Evolutionary conservation across 306 rosid species (phyloP), one percentile per base, ranked within the genome.

Genomic region (Prunus campanulata): DNA sequence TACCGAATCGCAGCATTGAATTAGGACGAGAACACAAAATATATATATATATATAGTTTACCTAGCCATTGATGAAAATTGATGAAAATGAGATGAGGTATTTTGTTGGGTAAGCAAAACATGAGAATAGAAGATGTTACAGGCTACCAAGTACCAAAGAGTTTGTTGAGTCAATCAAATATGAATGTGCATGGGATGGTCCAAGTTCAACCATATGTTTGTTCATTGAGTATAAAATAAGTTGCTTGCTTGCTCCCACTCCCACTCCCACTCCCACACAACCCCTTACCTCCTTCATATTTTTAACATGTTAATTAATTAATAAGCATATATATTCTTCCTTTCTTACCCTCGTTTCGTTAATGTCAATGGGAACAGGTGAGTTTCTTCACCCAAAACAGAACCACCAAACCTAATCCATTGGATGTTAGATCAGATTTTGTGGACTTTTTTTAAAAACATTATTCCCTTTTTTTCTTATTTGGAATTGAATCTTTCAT

Each of bases 281-380:
- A 42, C 62, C 56, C 62, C 10, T 56, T 56, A 56, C 14, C 62
- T 56, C 62, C 27, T 56, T 56, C 62, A 20, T 51, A 51, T 56
- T 55, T 24, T 22, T 52, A 16, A 51, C 2, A 51, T 4, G 7
- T 32, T 32, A 32, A 32, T 32, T 32, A 5, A 48, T 24, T 56
- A 56, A 9, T 2, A n/a, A n/a, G 25, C 39, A 5, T 60, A 5
- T 25, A 5, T 60, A 5, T 25, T 25, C 35, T 25, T 60, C 19
- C 66, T 25, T 25, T 5, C 13, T 0, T 60, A 0, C 35, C 15
- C 22, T 60, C 4, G 2, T 25, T 60, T 12, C 42, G 42, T 48
- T 25, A 49, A 48, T 47, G 76, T 77, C 81, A 71, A 63, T 27
- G 18, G 56, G 87, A 67, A 30, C 67, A 65, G 78, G 77, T 78